These are phyloP conservation scores for Neoboletus subvelutipes DNA, from an alignment of 768 basidiomycete genomes.

Conservation along the genomic window DNA sequence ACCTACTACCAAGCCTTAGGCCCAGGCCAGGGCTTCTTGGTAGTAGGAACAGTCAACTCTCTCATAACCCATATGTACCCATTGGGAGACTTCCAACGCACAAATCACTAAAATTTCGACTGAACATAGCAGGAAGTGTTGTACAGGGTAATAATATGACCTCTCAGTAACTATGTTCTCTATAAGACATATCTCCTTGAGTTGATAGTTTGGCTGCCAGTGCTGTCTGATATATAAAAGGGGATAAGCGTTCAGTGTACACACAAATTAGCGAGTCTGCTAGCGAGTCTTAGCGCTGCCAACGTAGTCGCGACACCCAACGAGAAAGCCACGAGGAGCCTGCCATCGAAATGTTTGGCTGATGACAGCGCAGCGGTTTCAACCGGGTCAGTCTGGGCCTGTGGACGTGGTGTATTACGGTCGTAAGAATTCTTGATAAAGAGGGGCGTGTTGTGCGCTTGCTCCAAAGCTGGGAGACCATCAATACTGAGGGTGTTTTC, in stretches of 20 bases:
- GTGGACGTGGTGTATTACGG: slow-evolving; percentile 12
- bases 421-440: slow-evolving; percentile 23
- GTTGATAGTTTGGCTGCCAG: no score
- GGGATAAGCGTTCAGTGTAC: not conserved
- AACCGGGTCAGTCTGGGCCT: not conserved
- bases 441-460: slow-evolving; percentile 26
- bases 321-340: slow-evolving; percentile 30
- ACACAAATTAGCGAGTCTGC: slow-evolving; percentile 10
- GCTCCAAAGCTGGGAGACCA: slow-evolving; percentile 49
- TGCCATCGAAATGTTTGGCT: not conserved
- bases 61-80: no score
- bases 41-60: no score
- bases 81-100: no score
- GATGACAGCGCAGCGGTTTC: not conserved
- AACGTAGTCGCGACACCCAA: slow-evolving; percentile 27
- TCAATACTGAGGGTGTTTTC: slow-evolving; percentile 55
- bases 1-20: no score
- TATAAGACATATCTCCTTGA: no score
- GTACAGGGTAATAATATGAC: no score
- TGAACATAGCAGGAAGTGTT: no score
- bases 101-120: no score
- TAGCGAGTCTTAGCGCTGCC: slow-evolving; percentile 10
- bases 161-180: no score
- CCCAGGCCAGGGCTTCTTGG: no score
- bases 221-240: no score